Conservation (phyloP, 352 stramenopile genomes). For the Globisporangium emineosum region DNA sequence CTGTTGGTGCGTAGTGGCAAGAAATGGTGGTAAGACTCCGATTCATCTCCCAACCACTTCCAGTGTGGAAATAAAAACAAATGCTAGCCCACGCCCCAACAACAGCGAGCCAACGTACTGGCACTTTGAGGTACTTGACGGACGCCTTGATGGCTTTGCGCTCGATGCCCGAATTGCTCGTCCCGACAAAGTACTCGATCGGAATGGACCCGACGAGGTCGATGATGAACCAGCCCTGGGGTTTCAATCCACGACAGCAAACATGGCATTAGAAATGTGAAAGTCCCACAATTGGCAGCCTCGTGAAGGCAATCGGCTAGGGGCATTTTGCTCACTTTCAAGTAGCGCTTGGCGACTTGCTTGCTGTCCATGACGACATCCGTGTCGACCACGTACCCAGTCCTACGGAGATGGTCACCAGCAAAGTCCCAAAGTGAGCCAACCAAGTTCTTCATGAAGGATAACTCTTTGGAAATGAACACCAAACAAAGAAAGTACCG, state of each 20-base stretch:
- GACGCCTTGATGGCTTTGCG: conserved; percentile 61
- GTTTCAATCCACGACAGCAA: neutral
- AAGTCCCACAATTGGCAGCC: neutral
- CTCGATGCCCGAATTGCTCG: conserved; percentile 33
- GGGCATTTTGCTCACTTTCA: conserved; percentile 21
- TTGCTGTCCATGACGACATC: conserved; percentile 55
- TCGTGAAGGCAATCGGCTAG: neutral
- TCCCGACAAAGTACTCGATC: conserved; percentile 39
- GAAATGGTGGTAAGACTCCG: neutral
- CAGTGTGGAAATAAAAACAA: too few relatives aligned
- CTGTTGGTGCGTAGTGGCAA: conserved; percentile 18
- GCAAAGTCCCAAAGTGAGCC: neutral
- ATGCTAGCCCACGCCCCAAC: too few relatives aligned
- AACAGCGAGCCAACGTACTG: conserved; percentile 28
- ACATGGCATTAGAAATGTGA: too few relatives aligned
- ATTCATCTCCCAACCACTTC: too few relatives aligned
- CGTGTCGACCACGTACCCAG: conserved; percentile 51
- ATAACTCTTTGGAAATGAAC: neutral
- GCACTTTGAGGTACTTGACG: conserved; percentile 62
- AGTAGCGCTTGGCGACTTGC: conserved; percentile 42
- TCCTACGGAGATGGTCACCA: conserved; percentile 25
- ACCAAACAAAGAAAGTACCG: conserved; percentile 31
- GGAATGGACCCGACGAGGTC: conserved; percentile 57
- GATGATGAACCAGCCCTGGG: conserved; percentile 43
- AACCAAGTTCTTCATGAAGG: neutral